Evolutionary conservation across 176 grass and related monocot genomes (phyloP).

Genomic region (Raddia distichophylla): DNA sequence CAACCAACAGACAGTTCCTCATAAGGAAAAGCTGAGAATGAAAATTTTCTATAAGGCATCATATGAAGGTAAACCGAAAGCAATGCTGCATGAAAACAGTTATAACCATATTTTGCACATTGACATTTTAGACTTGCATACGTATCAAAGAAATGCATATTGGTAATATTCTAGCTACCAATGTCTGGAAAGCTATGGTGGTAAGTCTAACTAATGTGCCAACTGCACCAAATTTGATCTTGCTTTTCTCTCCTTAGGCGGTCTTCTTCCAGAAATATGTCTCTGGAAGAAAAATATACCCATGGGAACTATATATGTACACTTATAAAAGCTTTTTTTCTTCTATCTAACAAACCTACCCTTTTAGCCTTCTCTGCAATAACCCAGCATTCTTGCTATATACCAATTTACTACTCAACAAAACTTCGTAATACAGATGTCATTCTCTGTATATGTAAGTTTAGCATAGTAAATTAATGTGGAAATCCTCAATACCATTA

Average conservation of each 20-base stretch:
- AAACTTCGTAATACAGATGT: not conserved
- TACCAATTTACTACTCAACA: not conserved
- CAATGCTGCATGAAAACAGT: not conserved
- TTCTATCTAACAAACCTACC: not conserved
- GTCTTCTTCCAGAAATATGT: not conserved
- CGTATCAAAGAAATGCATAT: not conserved
- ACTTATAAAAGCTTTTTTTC: not conserved
- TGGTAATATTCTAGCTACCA: not conserved
- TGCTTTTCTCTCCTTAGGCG: not conserved
- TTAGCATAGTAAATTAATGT: not conserved
- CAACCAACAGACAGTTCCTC: conserved; percentile 7
- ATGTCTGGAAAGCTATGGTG: not conserved
- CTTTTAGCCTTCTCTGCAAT: not conserved
- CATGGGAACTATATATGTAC: not conserved
- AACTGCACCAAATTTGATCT: not conserved
- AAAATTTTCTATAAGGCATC: not conserved
- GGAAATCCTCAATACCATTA: not conserved
- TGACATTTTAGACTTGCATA: not conserved
- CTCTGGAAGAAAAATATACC: not conserved
- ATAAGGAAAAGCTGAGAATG: not conserved
- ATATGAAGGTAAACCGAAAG: not conserved
- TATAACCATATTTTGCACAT: not conserved
- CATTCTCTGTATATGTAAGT: not conserved
- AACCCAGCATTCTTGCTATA: not conserved
- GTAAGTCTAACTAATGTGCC: not conserved